phyloP scores from a whole-genome alignment of 2,329 filamentous ascomycete species.

The Escovopsis weberi region DNA sequence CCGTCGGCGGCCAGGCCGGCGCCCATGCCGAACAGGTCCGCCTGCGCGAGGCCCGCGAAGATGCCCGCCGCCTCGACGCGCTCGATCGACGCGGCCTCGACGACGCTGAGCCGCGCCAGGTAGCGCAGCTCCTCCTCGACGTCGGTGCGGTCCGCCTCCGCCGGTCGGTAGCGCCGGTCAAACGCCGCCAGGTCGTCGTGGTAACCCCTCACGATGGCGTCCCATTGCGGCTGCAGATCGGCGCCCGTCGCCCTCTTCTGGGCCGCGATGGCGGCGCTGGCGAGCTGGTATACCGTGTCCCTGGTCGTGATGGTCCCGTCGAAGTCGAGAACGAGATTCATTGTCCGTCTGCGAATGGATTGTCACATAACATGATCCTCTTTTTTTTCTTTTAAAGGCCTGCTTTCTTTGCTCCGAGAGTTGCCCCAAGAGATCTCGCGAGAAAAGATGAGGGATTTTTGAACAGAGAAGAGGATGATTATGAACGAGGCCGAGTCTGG shows the following conservation, averaged over 20 bases:
- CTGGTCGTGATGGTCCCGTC: constrained; percentile 42
- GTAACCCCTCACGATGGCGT: constrained; percentile 31
- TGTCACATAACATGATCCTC: neutral
- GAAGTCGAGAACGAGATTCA: constrained; percentile 42
- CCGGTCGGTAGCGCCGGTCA: constrained; percentile 18
- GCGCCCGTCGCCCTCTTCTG: constrained; percentile 13
- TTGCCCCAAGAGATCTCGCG: too few relatives aligned
- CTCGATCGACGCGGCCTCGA: constrained; percentile 32
- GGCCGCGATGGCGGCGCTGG: constrained; percentile 25
- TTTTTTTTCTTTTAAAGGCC: neutral
- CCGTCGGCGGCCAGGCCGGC: constrained; percentile 11
- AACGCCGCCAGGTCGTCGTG: constrained; percentile 26
- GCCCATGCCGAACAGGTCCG: constrained; percentile 24
- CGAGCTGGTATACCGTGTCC: constrained; percentile 38
- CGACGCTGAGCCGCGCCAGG: constrained; percentile 25
- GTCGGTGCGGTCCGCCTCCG: constrained; percentile 17
- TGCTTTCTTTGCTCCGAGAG: too few relatives aligned
- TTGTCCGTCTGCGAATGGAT: constrained; percentile 5
- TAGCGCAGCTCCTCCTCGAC: constrained; percentile 27
- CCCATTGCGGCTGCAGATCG: constrained; percentile 27
- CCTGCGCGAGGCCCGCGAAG: constrained; percentile 25
- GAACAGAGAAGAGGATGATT: too few relatives aligned
- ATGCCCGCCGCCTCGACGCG: constrained; percentile 29
- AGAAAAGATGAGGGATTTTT: too few relatives aligned
- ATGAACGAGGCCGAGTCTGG: too few relatives aligned